These are phyloP conservation scores for Phytopythium oedochilum DNA, from an alignment of 352 stramenopile genomes.

Conservation along the genomic window DNA sequence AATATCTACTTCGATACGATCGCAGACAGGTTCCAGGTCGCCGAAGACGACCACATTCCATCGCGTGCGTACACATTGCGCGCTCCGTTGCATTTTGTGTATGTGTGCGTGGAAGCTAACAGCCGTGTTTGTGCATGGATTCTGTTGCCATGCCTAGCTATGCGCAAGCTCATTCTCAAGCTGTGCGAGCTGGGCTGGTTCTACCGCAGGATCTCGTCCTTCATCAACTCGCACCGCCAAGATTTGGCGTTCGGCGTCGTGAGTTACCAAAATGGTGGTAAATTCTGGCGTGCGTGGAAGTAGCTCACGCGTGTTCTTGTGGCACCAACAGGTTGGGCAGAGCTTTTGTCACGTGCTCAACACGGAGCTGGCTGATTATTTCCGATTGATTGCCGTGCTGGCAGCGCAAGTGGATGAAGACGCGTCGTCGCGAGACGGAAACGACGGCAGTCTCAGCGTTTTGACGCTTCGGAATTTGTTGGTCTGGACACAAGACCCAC, in stretches of 20 bases:
- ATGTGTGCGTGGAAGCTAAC: not conserved
- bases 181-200: conserved; percentile 89
- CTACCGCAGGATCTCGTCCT: conserved; percentile 81
- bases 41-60: conserved; percentile 61
- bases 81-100: not conserved
- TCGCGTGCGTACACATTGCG: conserved; percentile 53
- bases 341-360: conserved; percentile 91
- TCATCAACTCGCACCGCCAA: conserved; percentile 71
- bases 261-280: conserved; percentile 6
- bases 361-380: conserved; percentile 90
- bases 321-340: conserved; percentile 57
- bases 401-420: conserved; percentile 87
- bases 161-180: conserved; percentile 80
- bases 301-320: not conserved
- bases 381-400: conserved; percentile 90
- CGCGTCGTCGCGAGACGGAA: conserved; percentile 47
- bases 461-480: conserved; percentile 87
- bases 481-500: conserved; percentile 88
- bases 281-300: not conserved
- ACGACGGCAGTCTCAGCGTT: conserved; percentile 34
- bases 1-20: conserved; percentile 83
- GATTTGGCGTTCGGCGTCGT: conserved; percentile 75
- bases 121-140: not conserved
- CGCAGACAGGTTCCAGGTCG: conserved; percentile 80
- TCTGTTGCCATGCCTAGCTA: conserved; percentile 32